Evolutionary conservation across 768 basidiomycete species (phyloP).

Genomic region (Termitomyces sp.): DNA sequence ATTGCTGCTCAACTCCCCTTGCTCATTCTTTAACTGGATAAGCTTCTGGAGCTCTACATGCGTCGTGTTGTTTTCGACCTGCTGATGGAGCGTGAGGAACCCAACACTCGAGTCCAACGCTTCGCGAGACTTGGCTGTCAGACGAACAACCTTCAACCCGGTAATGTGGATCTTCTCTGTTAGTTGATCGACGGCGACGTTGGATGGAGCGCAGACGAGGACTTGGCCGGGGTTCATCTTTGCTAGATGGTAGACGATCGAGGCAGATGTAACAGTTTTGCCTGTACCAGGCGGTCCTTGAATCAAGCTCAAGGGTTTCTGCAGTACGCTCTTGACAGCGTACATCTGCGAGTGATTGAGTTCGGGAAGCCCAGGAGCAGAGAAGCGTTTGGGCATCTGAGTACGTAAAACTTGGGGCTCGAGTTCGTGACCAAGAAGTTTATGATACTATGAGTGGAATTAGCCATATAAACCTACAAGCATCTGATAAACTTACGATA

Average conservation of each 20-base stretch:
- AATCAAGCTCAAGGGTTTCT: conserved; percentile 96
- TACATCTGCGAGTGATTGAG: conserved; percentile 99
- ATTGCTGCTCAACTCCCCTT: conserved; percentile 93
- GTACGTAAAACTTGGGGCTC: conserved; percentile 89
- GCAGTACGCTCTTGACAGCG: conserved; percentile 97
- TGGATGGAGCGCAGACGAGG: conserved; percentile 97
- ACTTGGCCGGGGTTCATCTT: conserved; percentile 99
- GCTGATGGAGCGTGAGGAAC: conserved; percentile 93
- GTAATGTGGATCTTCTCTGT: conserved; percentile 99
- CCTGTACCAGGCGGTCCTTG: conserved; percentile 99
- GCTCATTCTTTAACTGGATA: conserved; percentile 95
- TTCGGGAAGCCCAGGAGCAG: conserved; percentile 94
- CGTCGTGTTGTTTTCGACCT: conserved; percentile 94
- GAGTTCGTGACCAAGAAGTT: conserved; percentile 94
- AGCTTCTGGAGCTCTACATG: conserved; percentile 97
- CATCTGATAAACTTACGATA: conserved; percentile 56
- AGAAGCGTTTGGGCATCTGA: conserved; percentile 96
- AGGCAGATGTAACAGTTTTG: conserved; percentile 98
- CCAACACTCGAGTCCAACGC: conserved; percentile 93
- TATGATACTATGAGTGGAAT: conserved; percentile 72
- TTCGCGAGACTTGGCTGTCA: conserved; percentile 97
- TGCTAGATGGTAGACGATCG: conserved; percentile 96
- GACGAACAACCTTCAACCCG: conserved; percentile 95
- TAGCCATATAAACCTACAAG: background rate
- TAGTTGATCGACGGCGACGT: conserved; percentile 98